These are phyloP conservation scores for Skeletonema costatum DNA, from an alignment of 108 stramenopile genomes.

Conservation along the genomic window DNA sequence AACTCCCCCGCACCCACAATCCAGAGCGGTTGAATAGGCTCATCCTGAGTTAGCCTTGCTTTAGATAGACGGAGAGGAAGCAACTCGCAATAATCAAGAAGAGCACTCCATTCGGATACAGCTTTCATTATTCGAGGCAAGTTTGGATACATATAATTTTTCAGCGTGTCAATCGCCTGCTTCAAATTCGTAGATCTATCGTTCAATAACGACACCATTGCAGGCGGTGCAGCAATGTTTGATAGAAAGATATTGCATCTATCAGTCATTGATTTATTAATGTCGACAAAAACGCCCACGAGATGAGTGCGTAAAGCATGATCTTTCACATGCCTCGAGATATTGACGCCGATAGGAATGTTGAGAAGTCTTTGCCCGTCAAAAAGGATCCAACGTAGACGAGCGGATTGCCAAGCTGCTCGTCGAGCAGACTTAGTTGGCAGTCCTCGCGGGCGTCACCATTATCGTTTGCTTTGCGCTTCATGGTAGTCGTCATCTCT, in stretches of 20 bases:
- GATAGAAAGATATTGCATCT: not conserved
- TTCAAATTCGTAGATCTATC: not conserved
- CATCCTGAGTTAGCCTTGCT: not conserved
- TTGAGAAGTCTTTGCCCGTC: not conserved
- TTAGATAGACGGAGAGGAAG: not conserved
- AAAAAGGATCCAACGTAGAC: not conserved
- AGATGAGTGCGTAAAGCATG: not conserved
- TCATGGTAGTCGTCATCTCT: not conserved
- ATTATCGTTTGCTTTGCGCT: not conserved
- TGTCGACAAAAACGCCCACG: not conserved
- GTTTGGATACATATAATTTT: not conserved
- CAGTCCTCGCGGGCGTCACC: not conserved
- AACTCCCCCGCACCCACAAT: conserved; percentile 1
- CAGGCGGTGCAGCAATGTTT: not conserved
- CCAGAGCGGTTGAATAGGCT: not conserved
- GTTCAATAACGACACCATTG: not conserved
- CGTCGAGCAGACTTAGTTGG: not conserved
- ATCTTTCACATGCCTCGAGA: not conserved
- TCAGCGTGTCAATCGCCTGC: not conserved
- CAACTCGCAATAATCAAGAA: not conserved
- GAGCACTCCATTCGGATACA: not conserved
- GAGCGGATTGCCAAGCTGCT: not conserved
- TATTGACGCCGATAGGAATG: not conserved
- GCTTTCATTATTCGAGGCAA: not conserved
- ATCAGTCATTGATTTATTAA: not conserved